Base-by-base conservation (phyloP, 2,329 filamentous ascomycete genomes). In the Emergomyces pasteurianus region DNA sequence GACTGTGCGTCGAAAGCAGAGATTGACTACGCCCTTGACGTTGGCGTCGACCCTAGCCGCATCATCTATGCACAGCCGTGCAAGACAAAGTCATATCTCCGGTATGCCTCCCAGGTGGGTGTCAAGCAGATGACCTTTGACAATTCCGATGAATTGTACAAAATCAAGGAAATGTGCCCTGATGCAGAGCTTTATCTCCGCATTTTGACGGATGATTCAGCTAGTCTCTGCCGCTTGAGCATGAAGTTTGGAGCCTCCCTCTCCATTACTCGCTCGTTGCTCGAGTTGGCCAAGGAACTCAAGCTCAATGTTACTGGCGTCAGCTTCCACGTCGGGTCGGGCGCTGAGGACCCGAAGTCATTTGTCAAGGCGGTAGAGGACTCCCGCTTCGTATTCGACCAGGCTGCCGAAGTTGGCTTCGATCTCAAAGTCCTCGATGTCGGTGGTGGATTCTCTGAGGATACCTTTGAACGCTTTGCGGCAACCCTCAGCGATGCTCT, bases 111-210 rank as follows among this genome's bases (percentile, higher is more conserved):
- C 71, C 83, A 85, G 72, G 81, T 86, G 67, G 88, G 88, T 67
- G 94, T 99, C 73, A 92, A 89, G 79, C 90, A 96, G 81, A 97
- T 99, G 92, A 99, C 94, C 2, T 97, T 99, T 73, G 94, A 99
- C 83, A 99, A 99, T 70, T 85, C 88, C 73, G 94, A 99, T 74
- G 94, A 99, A 81, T 84, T 99, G 58, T 90, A 92, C 84, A 99
- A 99, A 83, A 92, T 95, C 75, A 94, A 95, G 76, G 88, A 90
- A 75, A 84, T 94, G 68, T 96, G 84, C 72, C 92, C 94, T 2
- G 85, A 85, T 55, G 94, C 94, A 34, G 90, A 96, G 79, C 85
- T 99, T 49, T 95, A 88, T 76, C 81, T 99, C 63, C 92, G 94
- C 69, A 99, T 99, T 77, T 81, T 91, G 72, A 99, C 94, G 63